Evolutionary conservation across 441 rosid species (phyloP), one percentile per base, ranked within the genome.

Genomic region (Pelargonium fulgidum): DNA sequence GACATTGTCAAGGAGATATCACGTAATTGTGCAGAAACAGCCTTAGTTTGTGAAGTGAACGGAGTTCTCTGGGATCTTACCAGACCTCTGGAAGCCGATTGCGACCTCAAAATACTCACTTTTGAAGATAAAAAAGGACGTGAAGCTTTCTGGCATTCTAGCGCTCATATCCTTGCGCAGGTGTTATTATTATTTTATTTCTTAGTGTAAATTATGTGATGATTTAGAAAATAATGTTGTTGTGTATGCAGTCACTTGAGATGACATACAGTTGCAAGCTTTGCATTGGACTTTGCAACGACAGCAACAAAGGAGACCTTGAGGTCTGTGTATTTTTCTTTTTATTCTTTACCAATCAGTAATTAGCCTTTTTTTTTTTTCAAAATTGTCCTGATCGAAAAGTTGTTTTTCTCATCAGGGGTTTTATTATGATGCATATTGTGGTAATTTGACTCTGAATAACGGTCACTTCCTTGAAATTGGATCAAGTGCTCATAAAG

Each of bases 271-370:
- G 99, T 42, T 94, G 96, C 84, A 81, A 87, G 79, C 87, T 95
- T 1, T 95, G 99, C 81, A 95, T 92, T 41, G 98, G 98, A 65
- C 99, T 98, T 47, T 95, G 98, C 76, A 95, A 68, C 85, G 11
- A 85, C 97, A 83, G n/a, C n/a, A n/a, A n/a, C n/a, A n/a, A n/a
- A n/a, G 98, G 98, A 45, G 99, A 95, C 97, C 98, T 92, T 82
- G n/a, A 45, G n/a, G n/a, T n/a, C 54, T 4, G 7, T 24, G 22
- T n/a, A 7, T 16, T 4, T 52, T 52, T 52, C 8, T 1, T 2
- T 52, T n/a, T n/a, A n/a, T n/a, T n/a, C n/a, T n/a, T n/a, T n/a
- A n/a, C n/a, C n/a, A n/a, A n/a, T n/a, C n/a, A n/a, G n/a, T n/a
- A n/a, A n/a, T n/a, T n/a, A n/a, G 42, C 7, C 62, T 66, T 54